These are phyloP conservation scores for Fomitopsis pinicola DNA, from an alignment of 1,284 basidiomycete genomes.

Conservation along the genomic window DNA sequence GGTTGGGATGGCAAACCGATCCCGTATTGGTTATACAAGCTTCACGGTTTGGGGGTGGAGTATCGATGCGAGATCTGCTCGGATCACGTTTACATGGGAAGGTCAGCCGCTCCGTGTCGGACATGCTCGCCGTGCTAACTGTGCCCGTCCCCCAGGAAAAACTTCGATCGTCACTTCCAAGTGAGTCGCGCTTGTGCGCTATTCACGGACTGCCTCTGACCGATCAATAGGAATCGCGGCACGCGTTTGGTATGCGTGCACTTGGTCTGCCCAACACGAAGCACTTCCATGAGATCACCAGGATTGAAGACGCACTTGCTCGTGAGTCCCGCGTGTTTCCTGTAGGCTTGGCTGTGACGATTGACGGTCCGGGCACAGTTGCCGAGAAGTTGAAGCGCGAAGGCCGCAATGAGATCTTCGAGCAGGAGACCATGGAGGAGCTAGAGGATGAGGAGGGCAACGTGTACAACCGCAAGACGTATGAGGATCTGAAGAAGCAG, in stretches of 20 bases:
- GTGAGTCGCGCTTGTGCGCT: slow-evolving; percentile 27
- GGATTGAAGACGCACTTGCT: slow-evolving; percentile 93
- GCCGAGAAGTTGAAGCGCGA: slow-evolving; percentile 95
- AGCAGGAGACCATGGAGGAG: slow-evolving; percentile 94
- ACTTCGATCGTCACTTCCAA: slow-evolving; percentile 92
- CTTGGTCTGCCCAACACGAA: slow-evolving; percentile 97
- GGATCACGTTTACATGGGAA: slow-evolving; percentile 92
- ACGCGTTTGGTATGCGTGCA: slow-evolving; percentile 98
- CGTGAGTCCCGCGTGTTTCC: slow-evolving; percentile 47
- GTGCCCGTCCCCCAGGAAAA: slow-evolving; percentile 57
- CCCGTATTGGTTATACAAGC: slow-evolving; percentile 97
- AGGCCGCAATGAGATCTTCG: slow-evolving; percentile 85
- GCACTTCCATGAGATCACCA: slow-evolving; percentile 98
- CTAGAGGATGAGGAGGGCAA: slow-evolving; percentile 96
- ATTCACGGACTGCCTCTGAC: background rate
- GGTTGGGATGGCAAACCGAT: slow-evolving; percentile 99
- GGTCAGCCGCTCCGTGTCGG: slow-evolving; percentile 40
- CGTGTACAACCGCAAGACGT: slow-evolving; percentile 89
- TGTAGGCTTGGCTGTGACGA: background rate
- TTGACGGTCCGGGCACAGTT: slow-evolving; percentile 74
- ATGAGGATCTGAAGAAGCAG: slow-evolving; percentile 89
- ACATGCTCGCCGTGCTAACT: background rate
- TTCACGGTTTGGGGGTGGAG: slow-evolving; percentile 96
- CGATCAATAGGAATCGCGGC: slow-evolving; percentile 75
- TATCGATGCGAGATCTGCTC: slow-evolving; percentile 99